Evolutionary conservation across 331 rosid species (phyloP).

Genomic region (Prunus yedoensis): DNA sequence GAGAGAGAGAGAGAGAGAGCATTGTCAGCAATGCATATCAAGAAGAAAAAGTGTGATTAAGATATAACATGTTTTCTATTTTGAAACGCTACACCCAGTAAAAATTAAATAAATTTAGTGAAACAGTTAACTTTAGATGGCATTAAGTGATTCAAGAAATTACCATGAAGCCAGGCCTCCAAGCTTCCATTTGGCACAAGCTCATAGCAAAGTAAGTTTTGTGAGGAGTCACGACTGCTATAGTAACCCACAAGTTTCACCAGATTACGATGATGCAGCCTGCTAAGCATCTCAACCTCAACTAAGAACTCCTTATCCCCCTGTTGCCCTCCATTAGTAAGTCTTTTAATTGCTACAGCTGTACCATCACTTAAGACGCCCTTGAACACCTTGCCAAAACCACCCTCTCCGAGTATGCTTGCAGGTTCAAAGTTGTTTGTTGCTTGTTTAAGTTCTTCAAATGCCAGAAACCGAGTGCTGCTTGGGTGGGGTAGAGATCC

Average conservation of each 20-base stretch:
- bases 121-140: not conserved
- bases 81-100: not conserved
- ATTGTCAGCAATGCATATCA: not conserved
- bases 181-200: constrained; percentile 95
- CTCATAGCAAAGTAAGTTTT: constrained; percentile 88
- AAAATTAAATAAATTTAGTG: constrained; percentile 1
- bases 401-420: constrained; percentile 86
- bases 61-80: constrained; percentile 10
- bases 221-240: constrained; percentile 74
- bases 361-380: constrained; percentile 89
- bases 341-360: constrained; percentile 89
- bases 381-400: constrained; percentile 84
- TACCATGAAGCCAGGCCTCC: constrained; percentile 98
- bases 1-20: too few species aligned
- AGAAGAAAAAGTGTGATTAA: not conserved
- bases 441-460: constrained; percentile 89
- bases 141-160: constrained; percentile 19
- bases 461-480: constrained; percentile 80
- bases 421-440: constrained; percentile 82
- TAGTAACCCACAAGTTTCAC: constrained; percentile 89
- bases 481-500: constrained; percentile 80
- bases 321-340: constrained; percentile 86
- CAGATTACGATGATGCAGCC: constrained; percentile 92
- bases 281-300: constrained; percentile 95
- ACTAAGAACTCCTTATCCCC: constrained; percentile 88